Evolutionary conservation across 495 filamentous ascomycete genomes (phyloP).

Genomic region (Podospora fimiseda): DNA sequence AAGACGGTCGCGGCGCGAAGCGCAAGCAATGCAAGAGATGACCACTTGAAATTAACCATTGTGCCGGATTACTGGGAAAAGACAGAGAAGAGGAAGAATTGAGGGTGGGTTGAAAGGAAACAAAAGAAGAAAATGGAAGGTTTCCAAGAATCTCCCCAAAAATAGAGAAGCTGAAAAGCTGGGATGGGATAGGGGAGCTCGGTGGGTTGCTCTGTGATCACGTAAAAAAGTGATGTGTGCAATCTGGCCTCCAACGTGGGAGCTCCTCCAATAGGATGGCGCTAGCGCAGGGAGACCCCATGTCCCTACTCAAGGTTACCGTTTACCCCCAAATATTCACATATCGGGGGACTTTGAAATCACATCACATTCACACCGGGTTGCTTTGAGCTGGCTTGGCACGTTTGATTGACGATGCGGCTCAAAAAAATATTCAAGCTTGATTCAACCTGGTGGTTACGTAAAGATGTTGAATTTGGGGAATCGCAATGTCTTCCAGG

Average conservation of each 20-base stretch:
- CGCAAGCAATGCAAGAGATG: conserved; percentile 63
- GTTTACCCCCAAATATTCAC: conserved; percentile 21
- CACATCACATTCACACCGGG: too few relatives aligned
- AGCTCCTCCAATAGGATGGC: conserved; percentile 3
- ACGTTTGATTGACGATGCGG: background rate
- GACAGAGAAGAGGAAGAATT: conserved; percentile 19
- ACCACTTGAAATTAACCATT: conserved; percentile 70
- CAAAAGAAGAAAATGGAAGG: conserved; percentile 12
- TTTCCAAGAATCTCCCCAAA: conserved; percentile 1
- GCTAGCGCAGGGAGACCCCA: conserved; percentile 9
- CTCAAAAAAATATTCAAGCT: background rate
- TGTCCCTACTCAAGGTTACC: too few relatives aligned
- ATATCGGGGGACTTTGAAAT: too few relatives aligned
- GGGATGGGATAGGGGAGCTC: background rate
- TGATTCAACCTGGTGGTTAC: too few relatives aligned
- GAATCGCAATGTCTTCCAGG: too few relatives aligned
- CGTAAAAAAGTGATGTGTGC: conserved; percentile 19
- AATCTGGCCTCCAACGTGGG: conserved; percentile 20
- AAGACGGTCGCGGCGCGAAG: conserved; percentile 60
- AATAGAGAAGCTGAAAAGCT: conserved; percentile 5
- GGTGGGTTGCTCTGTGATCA: conserved; percentile 1
- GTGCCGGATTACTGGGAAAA: conserved; percentile 27
- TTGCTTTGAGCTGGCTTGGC: background rate
- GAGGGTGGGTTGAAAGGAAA: conserved; percentile 15
- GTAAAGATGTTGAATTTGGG: too few relatives aligned